Evolutionary conservation across 1,284 basidiomycete species (phyloP), one percentile per base, ranked within the genome.

Genomic region (Apiotrichum montevideense): DNA sequence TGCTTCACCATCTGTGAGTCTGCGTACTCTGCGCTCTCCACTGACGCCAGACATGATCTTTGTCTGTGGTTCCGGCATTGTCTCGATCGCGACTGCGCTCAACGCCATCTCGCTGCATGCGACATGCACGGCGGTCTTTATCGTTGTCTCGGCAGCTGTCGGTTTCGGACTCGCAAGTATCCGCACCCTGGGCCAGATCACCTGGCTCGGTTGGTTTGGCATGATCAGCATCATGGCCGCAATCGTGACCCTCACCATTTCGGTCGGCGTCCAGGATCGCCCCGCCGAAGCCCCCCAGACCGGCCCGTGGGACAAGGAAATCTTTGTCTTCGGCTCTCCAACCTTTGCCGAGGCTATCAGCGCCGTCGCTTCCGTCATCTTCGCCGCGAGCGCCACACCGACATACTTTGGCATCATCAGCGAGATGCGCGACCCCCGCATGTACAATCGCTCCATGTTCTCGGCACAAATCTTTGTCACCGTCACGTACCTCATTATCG

Each of bases 151-250:
- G 6, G 54, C 66, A 4, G 52, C 70, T 53, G 37, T 63, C 15
- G 58, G 61, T 14, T 65, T 68, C 51, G 13, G 65, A 32, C 55
- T 71, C 46, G 58, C 65, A 33, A 61, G 63, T 13, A 65, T 74
- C 32, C 67, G 65, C 21, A 73, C 68, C 0, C 60, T 71, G 37
- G 58, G 66, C 21, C 48, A 61, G 35, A 63, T 76, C 44, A 62
- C 68, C 3, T 70, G 64, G 59, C 55, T 76, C 44, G 65, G 64
- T 10, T 74, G 72, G 71, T 52, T 69, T 41, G 73, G 71, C 9
- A 54, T 71, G 14, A 44, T 63, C 15, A 63, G 61, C 39, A 64
- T 62, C 54, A 37, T 69, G 0, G 63, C 68, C 43, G 54, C 75
- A 15, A 62, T 72, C 50, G 35, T 75, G 40, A 67, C 66, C 34